These are phyloP conservation scores for Phytopythium oedochilum DNA, from an alignment of 352 stramenopile genomes.

Conservation along the genomic window DNA sequence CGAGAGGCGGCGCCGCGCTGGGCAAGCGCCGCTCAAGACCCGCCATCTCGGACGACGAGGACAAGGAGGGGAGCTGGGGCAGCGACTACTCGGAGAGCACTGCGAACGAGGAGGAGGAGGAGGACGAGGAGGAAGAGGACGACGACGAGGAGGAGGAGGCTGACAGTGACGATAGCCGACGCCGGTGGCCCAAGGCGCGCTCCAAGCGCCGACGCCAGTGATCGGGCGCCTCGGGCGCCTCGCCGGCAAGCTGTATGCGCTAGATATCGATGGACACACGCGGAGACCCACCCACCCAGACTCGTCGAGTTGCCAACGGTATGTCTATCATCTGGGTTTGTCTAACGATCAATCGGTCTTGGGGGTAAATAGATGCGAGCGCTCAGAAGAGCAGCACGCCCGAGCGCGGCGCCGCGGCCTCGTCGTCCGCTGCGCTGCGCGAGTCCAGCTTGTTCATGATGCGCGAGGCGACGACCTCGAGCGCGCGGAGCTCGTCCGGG, in stretches of 20 bases:
- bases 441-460: constrained; percentile 76
- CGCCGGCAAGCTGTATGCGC: no score
- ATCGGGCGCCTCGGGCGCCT: no score
- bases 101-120: constrained; percentile 49
- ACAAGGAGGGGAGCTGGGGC: constrained; percentile 39
- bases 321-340: no score
- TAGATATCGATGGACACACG: not conserved
- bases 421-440: constrained; percentile 7
- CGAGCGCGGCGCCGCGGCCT: constrained; percentile 1
- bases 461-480: constrained; percentile 60
- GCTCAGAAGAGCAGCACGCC: constrained; percentile 32
- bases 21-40: constrained; percentile 27
- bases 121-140: constrained; percentile 25
- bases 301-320: no score
- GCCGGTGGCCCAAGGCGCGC: constrained; percentile 3
- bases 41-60: constrained; percentile 38
- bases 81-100: constrained; percentile 42
- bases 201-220: constrained; percentile 23
- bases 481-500: constrained; percentile 55
- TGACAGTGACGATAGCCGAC: constrained; percentile 20
- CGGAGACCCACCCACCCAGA: no score
- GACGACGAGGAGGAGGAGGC: constrained; percentile 14
- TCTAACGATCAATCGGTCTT: no score
- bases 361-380: constrained; percentile 2
- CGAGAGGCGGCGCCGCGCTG: constrained; percentile 9